Evolutionary conservation across 768 basidiomycete species (phyloP).

Genomic region (Russula olivacea): DNA sequence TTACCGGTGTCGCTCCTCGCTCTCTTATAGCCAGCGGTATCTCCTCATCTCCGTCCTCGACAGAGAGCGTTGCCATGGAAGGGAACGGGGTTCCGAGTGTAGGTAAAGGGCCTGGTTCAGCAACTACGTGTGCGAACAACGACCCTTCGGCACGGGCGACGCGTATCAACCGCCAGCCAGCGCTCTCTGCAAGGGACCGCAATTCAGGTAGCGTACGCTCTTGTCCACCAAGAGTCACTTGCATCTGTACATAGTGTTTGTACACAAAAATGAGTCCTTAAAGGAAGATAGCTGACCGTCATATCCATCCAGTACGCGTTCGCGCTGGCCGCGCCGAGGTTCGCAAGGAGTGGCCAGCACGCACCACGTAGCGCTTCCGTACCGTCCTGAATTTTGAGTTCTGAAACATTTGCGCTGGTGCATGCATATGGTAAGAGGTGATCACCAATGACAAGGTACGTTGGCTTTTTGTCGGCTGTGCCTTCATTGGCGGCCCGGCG

Average conservation of each 20-base stretch:
- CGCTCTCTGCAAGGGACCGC: slow-evolving; percentile 44
- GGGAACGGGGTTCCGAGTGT: slow-evolving; percentile 1
- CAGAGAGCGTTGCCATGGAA: not conserved
- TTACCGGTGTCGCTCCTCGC: slow-evolving; percentile 20
- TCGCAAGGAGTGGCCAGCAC: slow-evolving; percentile 59
- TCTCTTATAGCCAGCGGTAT: slow-evolving; percentile 17
- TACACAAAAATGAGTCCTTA: not conserved
- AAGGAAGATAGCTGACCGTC: slow-evolving; percentile 38
- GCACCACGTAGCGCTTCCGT: slow-evolving; percentile 49
- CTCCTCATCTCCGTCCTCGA: slow-evolving; percentile 15
- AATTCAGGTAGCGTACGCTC: slow-evolving; percentile 62
- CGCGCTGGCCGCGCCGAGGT: slow-evolving; percentile 64
- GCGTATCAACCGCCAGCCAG: slow-evolving; percentile 57
- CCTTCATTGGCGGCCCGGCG: slow-evolving; percentile 34
- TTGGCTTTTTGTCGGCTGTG: slow-evolving; percentile 30
- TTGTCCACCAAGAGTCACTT: slow-evolving; percentile 58
- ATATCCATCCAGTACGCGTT: slow-evolving; percentile 70
- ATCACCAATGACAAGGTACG: slow-evolving; percentile 64
- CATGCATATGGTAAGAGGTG: slow-evolving; percentile 68
- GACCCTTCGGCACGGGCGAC: slow-evolving; percentile 55
- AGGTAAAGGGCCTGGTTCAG: slow-evolving; percentile 54
- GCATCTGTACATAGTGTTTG: slow-evolving; percentile 44
- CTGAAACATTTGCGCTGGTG: slow-evolving; percentile 28
- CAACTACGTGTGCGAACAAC: slow-evolving; percentile 65
- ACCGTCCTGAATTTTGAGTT: slow-evolving; percentile 38